A percentile compares a stretch with the other conserved stretches of the same genome.
Evolutionary conservation across 306 rosid genomes (phyloP).

Genomic region (Geum urbanum): DNA sequence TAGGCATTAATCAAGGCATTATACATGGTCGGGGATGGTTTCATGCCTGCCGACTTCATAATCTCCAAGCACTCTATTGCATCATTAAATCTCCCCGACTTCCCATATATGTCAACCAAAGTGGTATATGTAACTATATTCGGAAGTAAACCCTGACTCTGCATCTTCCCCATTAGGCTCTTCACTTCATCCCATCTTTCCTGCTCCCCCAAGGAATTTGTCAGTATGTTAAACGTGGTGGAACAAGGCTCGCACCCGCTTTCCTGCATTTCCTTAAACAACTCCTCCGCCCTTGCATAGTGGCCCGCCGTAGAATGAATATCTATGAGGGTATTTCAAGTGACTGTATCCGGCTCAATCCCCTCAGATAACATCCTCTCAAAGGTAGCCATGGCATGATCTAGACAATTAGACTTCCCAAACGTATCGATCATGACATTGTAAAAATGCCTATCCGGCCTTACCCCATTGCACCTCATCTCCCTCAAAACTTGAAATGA

Average conservation of each 20-base stretch:
- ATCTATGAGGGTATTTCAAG: conserved; percentile 83
- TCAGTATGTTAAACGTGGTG: conserved; percentile 76
- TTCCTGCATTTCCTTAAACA: conserved; percentile 83
- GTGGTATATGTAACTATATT: conserved; percentile 83
- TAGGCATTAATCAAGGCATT: conserved; percentile 91
- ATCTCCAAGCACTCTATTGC: conserved; percentile 78
- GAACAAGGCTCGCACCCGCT: conserved; percentile 60
- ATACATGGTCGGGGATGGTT: conserved; percentile 78
- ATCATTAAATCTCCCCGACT: conserved; percentile 72
- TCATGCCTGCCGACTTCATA: conserved; percentile 75
- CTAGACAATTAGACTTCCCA: conserved; percentile 77
- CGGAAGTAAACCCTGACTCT: conserved; percentile 76
- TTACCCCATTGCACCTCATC: conserved; percentile 70
- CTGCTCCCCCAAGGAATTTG: conserved; percentile 71
- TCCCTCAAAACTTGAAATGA: conserved; percentile 83
- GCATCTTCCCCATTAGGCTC: conserved; percentile 65
- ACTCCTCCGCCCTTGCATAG: conserved; percentile 56
- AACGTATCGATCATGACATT: conserved; percentile 92
- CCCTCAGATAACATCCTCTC: conserved; percentile 74
- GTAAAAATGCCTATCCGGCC: conserved; percentile 82
- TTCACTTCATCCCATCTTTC: conserved; percentile 76
- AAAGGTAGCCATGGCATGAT: conserved; percentile 73
- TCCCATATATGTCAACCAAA: conserved; percentile 72
- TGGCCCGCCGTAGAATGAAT: conserved; percentile 70
- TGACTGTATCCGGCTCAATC: conserved; percentile 68